phyloP scores from a whole-genome alignment of 306 rosid species.

The Alnus glutinosa region DNA sequence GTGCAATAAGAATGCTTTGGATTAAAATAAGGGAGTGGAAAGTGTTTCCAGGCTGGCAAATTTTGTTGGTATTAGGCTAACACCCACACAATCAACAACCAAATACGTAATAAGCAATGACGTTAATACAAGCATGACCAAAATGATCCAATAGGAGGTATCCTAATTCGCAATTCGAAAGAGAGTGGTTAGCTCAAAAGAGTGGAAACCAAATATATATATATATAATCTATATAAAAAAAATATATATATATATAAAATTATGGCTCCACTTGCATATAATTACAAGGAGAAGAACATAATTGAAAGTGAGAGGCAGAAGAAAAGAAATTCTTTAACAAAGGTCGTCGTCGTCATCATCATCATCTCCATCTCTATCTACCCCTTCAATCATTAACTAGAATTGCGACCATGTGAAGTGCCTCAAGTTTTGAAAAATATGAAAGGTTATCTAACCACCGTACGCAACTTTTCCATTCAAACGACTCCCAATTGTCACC shows the following conservation, averaged over 20 bases:
- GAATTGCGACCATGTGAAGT: slow-evolving; percentile 62
- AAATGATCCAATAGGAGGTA: slow-evolving; percentile 30
- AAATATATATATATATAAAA: not conserved
- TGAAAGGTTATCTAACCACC: slow-evolving; percentile 36
- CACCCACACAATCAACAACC: slow-evolving; percentile 40
- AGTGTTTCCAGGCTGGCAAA: slow-evolving; percentile 44
- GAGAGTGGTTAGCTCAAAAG: slow-evolving; percentile 46
- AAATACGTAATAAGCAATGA: slow-evolving; percentile 38
- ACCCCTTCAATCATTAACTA: slow-evolving; percentile 58
- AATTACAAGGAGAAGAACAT: slow-evolving; percentile 27
- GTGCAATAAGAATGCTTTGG: slow-evolving; percentile 23
- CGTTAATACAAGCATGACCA: slow-evolving; percentile 22
- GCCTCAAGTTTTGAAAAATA: slow-evolving; percentile 33
- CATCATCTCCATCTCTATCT: slow-evolving; percentile 44
- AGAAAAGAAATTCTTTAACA: slow-evolving; percentile 8
- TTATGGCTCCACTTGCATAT: slow-evolving; percentile 46
- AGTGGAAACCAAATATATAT: slow-evolving; percentile 27
- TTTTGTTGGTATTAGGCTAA: slow-evolving; percentile 44
- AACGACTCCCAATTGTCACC: slow-evolving; percentile 29
- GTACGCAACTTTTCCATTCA: not conserved
- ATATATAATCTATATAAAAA: too few relatives aligned
- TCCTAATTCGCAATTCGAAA: slow-evolving; percentile 32
- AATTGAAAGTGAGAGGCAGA: slow-evolving; percentile 24
- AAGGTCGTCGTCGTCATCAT: slow-evolving; percentile 23
- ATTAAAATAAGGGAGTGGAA: slow-evolving; percentile 27